Percentiles rank a stretch among this genome's conserved stretches.
phyloP scores from a whole-genome alignment of 2,329 filamentous ascomycete species.

The Pestalotiopsis sp. region DNA sequence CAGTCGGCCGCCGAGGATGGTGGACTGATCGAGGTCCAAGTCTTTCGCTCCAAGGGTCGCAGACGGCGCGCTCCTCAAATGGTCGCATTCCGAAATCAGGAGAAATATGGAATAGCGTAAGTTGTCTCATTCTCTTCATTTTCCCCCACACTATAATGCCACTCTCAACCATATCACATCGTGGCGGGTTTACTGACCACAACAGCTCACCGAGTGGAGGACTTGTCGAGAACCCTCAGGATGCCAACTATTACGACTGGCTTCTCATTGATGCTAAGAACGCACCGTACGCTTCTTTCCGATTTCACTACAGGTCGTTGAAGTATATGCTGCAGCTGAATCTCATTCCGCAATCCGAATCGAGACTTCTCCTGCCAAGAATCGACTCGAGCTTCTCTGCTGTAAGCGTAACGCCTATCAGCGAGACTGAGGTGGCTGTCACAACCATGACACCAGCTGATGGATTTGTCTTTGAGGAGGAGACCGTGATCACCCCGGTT shows the following conservation, averaged over 20 bases:
- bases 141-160: not conserved
- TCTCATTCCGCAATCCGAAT: constrained; percentile 40
- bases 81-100: constrained; percentile 47
- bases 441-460: not conserved
- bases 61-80: constrained; percentile 44
- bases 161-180: too few relatives aligned
- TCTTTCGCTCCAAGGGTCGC: constrained; percentile 54
- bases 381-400: not conserved
- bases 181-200: not conserved
- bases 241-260: constrained; percentile 56
- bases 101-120: constrained; percentile 57
- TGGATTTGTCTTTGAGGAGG: constrained; percentile 21
- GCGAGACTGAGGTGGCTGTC: not conserved
- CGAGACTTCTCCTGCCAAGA: constrained; percentile 13
- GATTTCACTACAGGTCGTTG: constrained; percentile 60
- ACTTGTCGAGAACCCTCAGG: constrained; percentile 52
- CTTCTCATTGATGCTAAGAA: constrained; percentile 53
- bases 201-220: constrained; percentile 56
- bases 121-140: constrained; percentile 19
- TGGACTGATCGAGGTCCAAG: constrained; percentile 56
- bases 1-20: constrained; percentile 52
- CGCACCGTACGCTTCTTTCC: constrained; percentile 54
- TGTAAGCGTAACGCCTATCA: not conserved
- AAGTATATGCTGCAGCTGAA: constrained; percentile 50
- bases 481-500: constrained; percentile 17